Percentiles rank a stretch among this genome's conserved stretches.
phyloP scores from a whole-genome alignment of 2,329 filamentous ascomycete genomes.

The Thelonectria rubi region DNA sequence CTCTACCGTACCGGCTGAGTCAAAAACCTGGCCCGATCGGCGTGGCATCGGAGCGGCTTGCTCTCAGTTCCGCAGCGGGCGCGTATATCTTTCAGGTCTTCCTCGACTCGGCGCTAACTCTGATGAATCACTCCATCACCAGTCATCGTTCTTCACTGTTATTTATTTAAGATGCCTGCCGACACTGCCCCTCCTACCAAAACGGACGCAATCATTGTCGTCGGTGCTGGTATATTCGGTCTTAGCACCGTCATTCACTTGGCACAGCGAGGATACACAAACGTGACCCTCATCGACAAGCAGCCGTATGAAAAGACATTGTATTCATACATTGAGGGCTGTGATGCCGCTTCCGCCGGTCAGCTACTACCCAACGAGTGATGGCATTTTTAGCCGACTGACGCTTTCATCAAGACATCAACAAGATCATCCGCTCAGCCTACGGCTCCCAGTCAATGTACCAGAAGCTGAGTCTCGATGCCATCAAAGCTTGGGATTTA shows the following conservation, averaged over 20 bases:
- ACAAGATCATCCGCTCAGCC: slow-evolving; percentile 17
- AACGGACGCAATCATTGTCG: slow-evolving; percentile 11
- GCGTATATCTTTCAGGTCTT: too few species aligned
- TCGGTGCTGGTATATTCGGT: slow-evolving; percentile 39
- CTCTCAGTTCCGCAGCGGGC: too few species aligned
- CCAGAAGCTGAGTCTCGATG: slow-evolving; percentile 13
- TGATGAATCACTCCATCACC: neutral
- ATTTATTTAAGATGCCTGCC: neutral
- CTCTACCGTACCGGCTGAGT: too few species aligned
- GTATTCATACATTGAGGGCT: slow-evolving; percentile 52
- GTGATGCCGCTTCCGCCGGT: slow-evolving; percentile 51
- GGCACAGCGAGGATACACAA: slow-evolving; percentile 51
- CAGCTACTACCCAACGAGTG: neutral
- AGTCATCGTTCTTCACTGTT: neutral
- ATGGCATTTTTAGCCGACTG: neutral
- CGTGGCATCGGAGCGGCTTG: too few species aligned
- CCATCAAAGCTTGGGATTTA: slow-evolving; percentile 14
- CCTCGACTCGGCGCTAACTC: neutral
- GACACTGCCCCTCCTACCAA: neutral
- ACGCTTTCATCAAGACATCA: slow-evolving; percentile 3
- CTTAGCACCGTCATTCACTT: slow-evolving; percentile 46
- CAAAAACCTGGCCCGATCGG: too few species aligned
- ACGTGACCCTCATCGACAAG: slow-evolving; percentile 58
- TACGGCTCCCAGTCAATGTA: slow-evolving; percentile 15
- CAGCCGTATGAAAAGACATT: slow-evolving; percentile 51